Evolutionary conservation across 495 filamentous ascomycete species (phyloP).

Genomic region (Aspergillus nidulans): DNA sequence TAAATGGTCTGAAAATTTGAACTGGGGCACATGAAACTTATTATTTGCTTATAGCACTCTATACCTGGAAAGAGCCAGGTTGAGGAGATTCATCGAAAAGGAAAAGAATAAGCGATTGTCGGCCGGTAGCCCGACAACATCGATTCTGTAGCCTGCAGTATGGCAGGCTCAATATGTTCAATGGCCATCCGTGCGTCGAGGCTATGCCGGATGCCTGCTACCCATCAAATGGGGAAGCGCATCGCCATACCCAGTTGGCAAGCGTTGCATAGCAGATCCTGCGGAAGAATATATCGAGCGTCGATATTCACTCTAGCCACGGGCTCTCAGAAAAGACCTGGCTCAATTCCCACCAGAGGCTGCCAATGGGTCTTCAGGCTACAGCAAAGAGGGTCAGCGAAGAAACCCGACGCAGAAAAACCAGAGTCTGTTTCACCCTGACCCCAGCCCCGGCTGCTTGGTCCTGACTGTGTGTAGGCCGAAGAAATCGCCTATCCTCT

Average conservation of each 20-base stretch:
- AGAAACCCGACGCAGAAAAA: conserved; percentile 19
- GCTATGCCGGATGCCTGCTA: conserved; percentile 3
- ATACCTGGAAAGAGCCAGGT: conserved; percentile 1
- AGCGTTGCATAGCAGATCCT: background rate
- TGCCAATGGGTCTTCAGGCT: conserved; percentile 9
- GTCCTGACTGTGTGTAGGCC: conserved; percentile 13
- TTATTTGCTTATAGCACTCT: background rate
- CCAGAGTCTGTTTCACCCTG: conserved; percentile 17
- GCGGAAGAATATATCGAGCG: background rate
- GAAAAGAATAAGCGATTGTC: no score
- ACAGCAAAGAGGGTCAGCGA: conserved; percentile 23
- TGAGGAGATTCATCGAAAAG: background rate
- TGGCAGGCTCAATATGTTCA: conserved; percentile 9
- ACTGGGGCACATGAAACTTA: background rate
- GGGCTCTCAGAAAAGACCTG: conserved; percentile 3
- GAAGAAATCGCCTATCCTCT: conserved; percentile 38
- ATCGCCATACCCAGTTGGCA: conserved; percentile 4
- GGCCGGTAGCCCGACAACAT: no score
- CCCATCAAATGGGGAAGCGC: background rate
- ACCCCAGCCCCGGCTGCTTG: background rate
- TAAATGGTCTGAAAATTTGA: background rate
- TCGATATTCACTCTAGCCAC: conserved; percentile 7
- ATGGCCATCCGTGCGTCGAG: conserved; percentile 7
- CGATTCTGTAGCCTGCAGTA: no score
- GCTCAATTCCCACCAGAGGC: background rate